phyloP scores from a whole-genome alignment of 257 asterid genomes.

The Solanum chiquidenum region DNA sequence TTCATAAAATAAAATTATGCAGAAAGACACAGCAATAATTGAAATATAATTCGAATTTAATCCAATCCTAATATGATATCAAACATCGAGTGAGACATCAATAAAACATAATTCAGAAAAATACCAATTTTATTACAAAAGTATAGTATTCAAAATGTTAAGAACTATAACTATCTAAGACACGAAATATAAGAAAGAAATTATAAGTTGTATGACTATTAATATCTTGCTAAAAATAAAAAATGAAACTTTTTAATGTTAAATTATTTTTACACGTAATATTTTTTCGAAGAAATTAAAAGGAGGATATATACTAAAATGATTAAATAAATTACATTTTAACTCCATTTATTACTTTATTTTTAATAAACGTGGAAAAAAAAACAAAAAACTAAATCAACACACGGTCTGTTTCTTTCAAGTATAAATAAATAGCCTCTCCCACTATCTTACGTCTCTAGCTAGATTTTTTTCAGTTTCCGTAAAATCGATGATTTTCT shows the following conservation, averaged over 20 bases:
- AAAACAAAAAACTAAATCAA: background rate
- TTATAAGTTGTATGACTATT: background rate
- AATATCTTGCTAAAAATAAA: background rate
- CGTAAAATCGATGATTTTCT: background rate
- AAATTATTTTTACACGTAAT: background rate
- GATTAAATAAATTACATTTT: background rate
- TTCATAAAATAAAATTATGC: too few relatives aligned
- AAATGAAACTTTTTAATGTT: background rate
- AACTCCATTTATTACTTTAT: background rate
- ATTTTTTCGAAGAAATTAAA: too few relatives aligned
- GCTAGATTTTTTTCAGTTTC: background rate
- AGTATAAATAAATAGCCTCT: background rate
- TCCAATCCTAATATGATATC: too few relatives aligned
- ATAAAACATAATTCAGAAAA: background rate
- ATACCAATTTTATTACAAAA: background rate
- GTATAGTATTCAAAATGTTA: background rate
- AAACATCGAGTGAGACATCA: too few relatives aligned
- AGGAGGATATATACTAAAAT: too few relatives aligned
- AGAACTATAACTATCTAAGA: too few relatives aligned
- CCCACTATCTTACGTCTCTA: background rate
- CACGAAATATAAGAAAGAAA: too few relatives aligned
- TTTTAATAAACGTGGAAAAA: background rate
- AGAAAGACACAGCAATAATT: background rate
- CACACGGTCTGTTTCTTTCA: background rate
- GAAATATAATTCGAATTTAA: background rate